Conservation (phyloP, 2,329 filamentous ascomycete species). For the Penicillium polonicum region DNA sequence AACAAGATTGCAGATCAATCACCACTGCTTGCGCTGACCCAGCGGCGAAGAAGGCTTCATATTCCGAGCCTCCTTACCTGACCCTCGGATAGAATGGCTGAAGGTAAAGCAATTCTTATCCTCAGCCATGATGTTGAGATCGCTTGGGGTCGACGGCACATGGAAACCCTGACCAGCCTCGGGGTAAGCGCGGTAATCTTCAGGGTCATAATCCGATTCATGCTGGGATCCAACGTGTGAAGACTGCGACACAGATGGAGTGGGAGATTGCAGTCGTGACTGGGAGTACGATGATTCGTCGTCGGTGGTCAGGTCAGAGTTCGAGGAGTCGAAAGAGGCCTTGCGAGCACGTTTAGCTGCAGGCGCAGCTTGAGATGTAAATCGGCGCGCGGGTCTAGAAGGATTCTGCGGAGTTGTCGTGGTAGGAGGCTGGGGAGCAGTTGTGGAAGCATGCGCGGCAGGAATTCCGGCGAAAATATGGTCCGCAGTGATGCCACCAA, state of each 20-base stretch:
- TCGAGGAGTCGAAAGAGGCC: not conserved
- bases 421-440: not conserved
- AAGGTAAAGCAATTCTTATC: slow-evolving; percentile 57
- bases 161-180: slow-evolving; percentile 62
- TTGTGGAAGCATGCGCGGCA: not conserved
- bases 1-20: not conserved
- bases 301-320: slow-evolving; percentile 5
- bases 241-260: slow-evolving; percentile 29
- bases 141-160: slow-evolving; percentile 57
- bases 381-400: not conserved
- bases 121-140: slow-evolving; percentile 63
- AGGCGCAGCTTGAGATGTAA: not conserved
- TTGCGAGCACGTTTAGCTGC: slow-evolving; percentile 1
- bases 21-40: not conserved
- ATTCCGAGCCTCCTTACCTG: not conserved
- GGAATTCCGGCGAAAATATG: not conserved
- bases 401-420: not conserved
- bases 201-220: slow-evolving; percentile 49
- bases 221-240: slow-evolving; percentile 24
- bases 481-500: not conserved
- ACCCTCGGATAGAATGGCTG: slow-evolving; percentile 43
- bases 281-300: slow-evolving; percentile 2
- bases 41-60: not conserved
- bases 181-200: slow-evolving; percentile 62
- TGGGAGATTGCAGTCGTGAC: slow-evolving; percentile 1